Base-by-base conservation (phyloP, 2,329 filamentous ascomycete genomes). In the Alternaria angustiovoidea region DNA sequence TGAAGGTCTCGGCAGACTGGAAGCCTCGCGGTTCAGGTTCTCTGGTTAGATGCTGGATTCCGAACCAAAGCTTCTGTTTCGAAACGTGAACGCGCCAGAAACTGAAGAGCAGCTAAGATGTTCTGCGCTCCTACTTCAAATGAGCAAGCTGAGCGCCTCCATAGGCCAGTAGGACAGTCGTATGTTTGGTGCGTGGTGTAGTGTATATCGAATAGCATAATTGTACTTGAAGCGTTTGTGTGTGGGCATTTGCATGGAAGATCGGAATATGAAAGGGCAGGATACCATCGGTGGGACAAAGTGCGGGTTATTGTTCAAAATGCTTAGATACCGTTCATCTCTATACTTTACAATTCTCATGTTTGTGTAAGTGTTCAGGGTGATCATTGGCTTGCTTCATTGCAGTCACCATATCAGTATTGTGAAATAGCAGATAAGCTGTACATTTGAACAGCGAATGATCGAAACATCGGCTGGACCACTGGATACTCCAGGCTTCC, bases 1-100 rank as follows among this genome's bases (percentile, higher is more conserved):
- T 62, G 94, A 98, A 75, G 94, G 94, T 1, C 83, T 98, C 42
- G 94, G 94, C 4, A 87, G 93, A 74, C 82, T 98, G 59, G 93
- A 97, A 80, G 93, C 93, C 24, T 88, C 90, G 22, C 88, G 91
- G 65, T 98, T 98, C 82, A 90, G 92, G 70, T 98, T 97, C 75
- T 71, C 74, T 46, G 76, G 76, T 61, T 78, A 75, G 64, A 59
- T 34, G 62, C 59, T 59, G 48, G 64, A 65, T 28, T 49, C 49
- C 52, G 47, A 54, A 41, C 46, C 47, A 34, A 56, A 59, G 42
- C 34, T 56, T 18, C 51, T 57, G 26, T 57, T 64, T 26, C 30
- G 49, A 39, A 55, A 57, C 11, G 39, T 47, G 46, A 36, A 32
- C 28, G 34, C 26, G 6, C 18, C 26, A 12, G 20, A 48, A 5